Percentiles rank a stretch among this genome's conserved stretches.
Conservation (phyloP, 306 rosid species). For the Lotus japonicus region DNA sequence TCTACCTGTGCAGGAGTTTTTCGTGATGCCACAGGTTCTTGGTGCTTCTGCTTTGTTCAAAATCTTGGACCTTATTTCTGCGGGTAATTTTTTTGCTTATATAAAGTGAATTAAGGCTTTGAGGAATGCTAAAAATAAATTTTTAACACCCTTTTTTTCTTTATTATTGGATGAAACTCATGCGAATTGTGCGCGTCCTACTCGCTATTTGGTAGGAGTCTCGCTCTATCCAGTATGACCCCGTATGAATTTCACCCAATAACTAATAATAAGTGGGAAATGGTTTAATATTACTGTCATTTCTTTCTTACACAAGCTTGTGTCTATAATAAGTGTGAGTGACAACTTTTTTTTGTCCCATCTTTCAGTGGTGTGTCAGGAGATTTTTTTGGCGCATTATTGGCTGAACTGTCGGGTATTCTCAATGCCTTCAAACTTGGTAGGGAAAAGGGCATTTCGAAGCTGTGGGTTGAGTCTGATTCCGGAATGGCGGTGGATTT, state of each 20-base stretch:
- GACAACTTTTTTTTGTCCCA: background rate
- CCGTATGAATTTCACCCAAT: no score
- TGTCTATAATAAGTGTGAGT: background rate
- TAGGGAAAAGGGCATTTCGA: background rate
- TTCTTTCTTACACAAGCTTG: no score
- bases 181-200: no score
- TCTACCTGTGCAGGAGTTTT: background rate
- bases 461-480: background rate
- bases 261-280: no score
- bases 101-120: no score
- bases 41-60: background rate
- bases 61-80: background rate
- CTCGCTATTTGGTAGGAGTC: no score
- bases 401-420: background rate
- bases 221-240: no score
- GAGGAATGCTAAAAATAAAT: no score
- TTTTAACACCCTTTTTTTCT: no score
- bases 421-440: slow-evolving; percentile 3
- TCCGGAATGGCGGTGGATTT: rapidly evolving
- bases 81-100: slow-evolving; percentile 4
- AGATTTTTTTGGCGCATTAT: no score
- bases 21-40: slow-evolving; percentile 1
- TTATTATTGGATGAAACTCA: no score
- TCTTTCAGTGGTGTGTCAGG: background rate
- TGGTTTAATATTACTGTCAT: no score